Percentiles rank a stretch among this genome's conserved stretches.
phyloP scores from a whole-genome alignment of 306 rosid genomes.

The Citrullus colocynthis region DNA sequence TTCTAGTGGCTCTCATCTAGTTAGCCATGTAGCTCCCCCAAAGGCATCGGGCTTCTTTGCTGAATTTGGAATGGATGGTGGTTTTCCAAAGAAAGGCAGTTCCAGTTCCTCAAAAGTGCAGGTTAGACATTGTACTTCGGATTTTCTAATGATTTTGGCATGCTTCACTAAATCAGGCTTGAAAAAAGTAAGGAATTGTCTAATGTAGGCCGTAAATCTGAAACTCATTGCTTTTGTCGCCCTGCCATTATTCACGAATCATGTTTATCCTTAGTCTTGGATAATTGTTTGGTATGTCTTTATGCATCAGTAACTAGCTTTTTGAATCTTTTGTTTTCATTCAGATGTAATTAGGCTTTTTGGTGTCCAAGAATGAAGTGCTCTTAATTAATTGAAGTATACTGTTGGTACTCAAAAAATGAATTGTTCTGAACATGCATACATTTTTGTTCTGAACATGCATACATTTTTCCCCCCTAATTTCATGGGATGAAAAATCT shows the following conservation, averaged over 20 bases:
- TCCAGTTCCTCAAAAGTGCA: slow-evolving; percentile 36
- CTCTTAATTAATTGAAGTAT: neutral
- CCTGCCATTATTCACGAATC: neutral
- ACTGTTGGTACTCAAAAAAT: neutral
- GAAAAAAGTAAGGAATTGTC: slow-evolving; percentile 20
- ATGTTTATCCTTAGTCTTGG: neutral
- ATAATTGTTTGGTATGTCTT: neutral
- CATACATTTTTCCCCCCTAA: neutral
- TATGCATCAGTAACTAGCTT: neutral
- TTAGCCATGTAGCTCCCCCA: slow-evolving; percentile 67
- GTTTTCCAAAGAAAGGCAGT: slow-evolving; percentile 44
- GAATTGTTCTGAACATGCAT: neutral
- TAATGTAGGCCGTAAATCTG: neutral
- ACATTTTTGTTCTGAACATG: neutral
- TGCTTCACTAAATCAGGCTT: neutral
- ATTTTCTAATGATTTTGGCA: slow-evolving; percentile 8
- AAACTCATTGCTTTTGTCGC: neutral
- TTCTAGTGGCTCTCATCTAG: slow-evolving; percentile 38
- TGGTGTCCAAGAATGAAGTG: neutral
- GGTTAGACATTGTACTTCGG: slow-evolving; percentile 25
- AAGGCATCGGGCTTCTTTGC: slow-evolving; percentile 86
- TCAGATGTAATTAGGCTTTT: neutral
- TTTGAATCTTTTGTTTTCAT: neutral
- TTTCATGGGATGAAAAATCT: neutral
- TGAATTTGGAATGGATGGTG: slow-evolving; percentile 80